phyloP scores from a whole-genome alignment of 169 alveolate genomes.

The Sarcocystis neurona region DNA sequence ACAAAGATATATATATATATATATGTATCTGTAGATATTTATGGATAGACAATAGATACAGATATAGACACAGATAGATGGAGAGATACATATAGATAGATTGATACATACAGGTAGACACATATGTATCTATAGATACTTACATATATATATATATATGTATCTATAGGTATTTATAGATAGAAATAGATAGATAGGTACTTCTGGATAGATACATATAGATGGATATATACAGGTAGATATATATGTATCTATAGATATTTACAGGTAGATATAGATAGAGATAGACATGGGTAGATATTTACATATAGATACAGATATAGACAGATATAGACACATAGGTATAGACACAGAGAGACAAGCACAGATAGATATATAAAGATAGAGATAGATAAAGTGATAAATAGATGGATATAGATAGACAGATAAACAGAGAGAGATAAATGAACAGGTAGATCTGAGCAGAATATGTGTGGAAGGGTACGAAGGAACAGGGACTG shows the following conservation, averaged over 20 bases:
- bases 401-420: not conserved
- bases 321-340: not conserved
- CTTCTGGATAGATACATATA: too few species aligned
- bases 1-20: too few species aligned
- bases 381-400: not conserved
- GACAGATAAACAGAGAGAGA: not conserved
- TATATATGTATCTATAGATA: not conserved
- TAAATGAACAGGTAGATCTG: not conserved
- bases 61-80: not conserved
- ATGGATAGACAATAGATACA: not conserved
- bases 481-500: not conserved
- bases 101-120: not conserved
- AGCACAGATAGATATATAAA: too few species aligned
- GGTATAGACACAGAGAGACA: not conserved
- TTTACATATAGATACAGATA: not conserved
- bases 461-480: not conserved
- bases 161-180: not conserved
- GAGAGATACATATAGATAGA: not conserved
- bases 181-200: not conserved
- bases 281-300: not conserved
- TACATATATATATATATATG: too few species aligned
- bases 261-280: not conserved
- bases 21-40: not conserved
- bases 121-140: too few species aligned
- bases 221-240: not conserved